phyloP scores from a whole-genome alignment of 805 yeast species.

The Kazachstania psychrophila region DNA sequence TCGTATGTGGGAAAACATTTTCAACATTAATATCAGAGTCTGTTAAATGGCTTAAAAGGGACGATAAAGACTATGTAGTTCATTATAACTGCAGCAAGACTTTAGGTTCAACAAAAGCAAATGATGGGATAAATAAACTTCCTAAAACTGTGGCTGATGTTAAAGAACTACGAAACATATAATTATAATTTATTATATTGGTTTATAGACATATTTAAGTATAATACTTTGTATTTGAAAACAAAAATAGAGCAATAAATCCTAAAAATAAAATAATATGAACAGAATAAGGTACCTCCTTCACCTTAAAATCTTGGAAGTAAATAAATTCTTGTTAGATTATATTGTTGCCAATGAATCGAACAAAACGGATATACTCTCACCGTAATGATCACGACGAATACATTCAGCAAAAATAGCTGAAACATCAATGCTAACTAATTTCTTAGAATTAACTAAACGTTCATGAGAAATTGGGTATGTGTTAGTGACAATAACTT shows the following conservation, averaged over 20 bases:
- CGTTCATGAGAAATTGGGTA: slow-evolving; percentile 73
- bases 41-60: slow-evolving; percentile 12
- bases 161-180: too few species aligned
- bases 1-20: slow-evolving; percentile 42
- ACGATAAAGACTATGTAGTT: slow-evolving; percentile 13
- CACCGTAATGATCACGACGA: slow-evolving; percentile 97
- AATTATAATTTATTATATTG: too few species aligned
- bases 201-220: too few species aligned
- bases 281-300: too few species aligned
- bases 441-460: slow-evolving; percentile 50
- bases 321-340: too few species aligned
- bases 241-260: too few species aligned
- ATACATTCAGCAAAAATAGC: slow-evolving; percentile 96
- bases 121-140: slow-evolving; percentile 4
- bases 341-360: slow-evolving; percentile 62
- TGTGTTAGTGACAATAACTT: slow-evolving; percentile 90
- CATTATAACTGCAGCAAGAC: slow-evolving; percentile 25
- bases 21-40: slow-evolving; percentile 14
- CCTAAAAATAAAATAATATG: too few species aligned
- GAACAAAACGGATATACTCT: slow-evolving; percentile 84
- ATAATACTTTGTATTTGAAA: too few species aligned
- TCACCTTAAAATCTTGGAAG: too few species aligned
- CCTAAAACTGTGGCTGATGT: not conserved
- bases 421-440: slow-evolving; percentile 84
- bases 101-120: slow-evolving; percentile 9